Percentiles rank a stretch among this genome's conserved stretches.
phyloP scores from a whole-genome alignment of 257 asterid species.

The Misopates orontium region DNA sequence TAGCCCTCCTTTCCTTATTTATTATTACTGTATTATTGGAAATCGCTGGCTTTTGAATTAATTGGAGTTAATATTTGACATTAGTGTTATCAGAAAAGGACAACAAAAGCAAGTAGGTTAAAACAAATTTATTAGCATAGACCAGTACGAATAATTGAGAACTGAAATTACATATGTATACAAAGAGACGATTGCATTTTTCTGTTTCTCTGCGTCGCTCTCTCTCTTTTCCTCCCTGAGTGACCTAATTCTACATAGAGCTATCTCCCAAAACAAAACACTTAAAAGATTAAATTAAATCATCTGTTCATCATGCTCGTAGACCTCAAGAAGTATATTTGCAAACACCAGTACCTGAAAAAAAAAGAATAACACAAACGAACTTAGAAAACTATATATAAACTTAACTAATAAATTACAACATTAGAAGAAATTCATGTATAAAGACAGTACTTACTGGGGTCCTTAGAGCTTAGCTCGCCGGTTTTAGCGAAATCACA shows the following conservation, averaged over 20 bases:
- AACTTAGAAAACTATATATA: neutral
- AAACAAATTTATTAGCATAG: neutral
- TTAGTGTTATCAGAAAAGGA: no score
- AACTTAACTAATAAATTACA: no score
- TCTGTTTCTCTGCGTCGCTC: no score
- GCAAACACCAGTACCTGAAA: constrained; percentile 67
- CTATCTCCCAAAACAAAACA: no score
- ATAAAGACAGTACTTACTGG: constrained; percentile 43
- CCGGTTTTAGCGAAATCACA: constrained; percentile 67
- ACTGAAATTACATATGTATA: neutral
- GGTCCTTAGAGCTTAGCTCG: constrained; percentile 41
- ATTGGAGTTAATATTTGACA: no score
- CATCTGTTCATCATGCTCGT: constrained; percentile 5
- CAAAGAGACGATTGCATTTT: neutral
- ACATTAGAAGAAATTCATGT: neutral
- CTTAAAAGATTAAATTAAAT: neutral
- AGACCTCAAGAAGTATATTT: constrained; percentile 42
- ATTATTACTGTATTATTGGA: no score
- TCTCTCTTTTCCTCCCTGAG: neutral
- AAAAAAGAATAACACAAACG: neutral
- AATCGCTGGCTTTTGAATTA: no score
- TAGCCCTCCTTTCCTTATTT: no score
- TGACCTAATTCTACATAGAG: neutral
- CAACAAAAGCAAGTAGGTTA: neutral
- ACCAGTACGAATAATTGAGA: neutral